Base-by-base conservation (phyloP, 441 rosid species). In the Erodium trifolium region DNA sequence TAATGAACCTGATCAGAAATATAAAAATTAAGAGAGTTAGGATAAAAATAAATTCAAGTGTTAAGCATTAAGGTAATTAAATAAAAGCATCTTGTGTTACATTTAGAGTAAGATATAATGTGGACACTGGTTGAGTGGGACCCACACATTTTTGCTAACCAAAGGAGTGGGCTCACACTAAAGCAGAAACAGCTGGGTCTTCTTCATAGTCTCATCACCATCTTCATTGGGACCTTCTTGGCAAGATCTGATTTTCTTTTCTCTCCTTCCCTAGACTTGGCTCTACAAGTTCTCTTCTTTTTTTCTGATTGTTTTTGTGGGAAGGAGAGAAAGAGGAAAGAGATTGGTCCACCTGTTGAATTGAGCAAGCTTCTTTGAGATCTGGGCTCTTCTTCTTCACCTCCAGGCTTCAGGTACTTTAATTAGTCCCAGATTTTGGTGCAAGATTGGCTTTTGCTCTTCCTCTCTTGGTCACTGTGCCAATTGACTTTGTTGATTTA, bases 101-200 rank as follows among this genome's bases (percentile, higher is more conserved):
- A 45, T 12, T 45, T 45, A 7, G 7, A 43, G 51, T 12, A 45
- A 12, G n/a, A 45, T 45, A 11, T 12, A 45, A 45, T 45, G 51
- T 45, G 51, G 51, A 10, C 51, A 45, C 18, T 51, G 17, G 5
- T 13, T 51, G 17, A 13, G 18, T 51, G 59, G 59, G 59, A 13
- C 59, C 59, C 59, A 49, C 3, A 45, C n/a, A 9, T 49, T 49
- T 13, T 12, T 14, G 17, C 59, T 13, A 51, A 51, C 18, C 59
- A 37, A 51, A 51, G 18, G 59, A 51, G 59, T 51, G 59, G 59
- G 59, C 59, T 51, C 18, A 51, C 59, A 51, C 59, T 14, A 51
- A n/a, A 51, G 17, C 59, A 51, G 59, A 51, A 51, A 51, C 59
- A 51, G 59, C 59, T 51, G 59, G 59, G 17, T 51, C 59, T 51